Conservation (phyloP, 2,329 filamentous ascomycete genomes). For the Claviceps monticola region DNA sequence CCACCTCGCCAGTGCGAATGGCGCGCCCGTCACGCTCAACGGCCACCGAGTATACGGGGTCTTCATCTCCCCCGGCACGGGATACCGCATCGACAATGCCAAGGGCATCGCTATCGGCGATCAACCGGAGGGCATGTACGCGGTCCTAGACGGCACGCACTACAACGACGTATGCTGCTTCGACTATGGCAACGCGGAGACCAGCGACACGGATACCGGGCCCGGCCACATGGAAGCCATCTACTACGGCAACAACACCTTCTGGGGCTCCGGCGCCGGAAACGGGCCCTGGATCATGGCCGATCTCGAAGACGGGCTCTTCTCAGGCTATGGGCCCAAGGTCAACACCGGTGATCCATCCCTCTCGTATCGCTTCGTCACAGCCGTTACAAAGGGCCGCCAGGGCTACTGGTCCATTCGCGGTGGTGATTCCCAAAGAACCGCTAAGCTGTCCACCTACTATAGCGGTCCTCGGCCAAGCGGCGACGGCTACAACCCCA, state of each 20-base stretch:
- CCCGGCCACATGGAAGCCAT: conserved; percentile 57
- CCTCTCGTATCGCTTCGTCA: conserved; percentile 41
- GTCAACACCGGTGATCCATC: conserved; percentile 39
- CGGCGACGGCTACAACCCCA: conserved; percentile 33
- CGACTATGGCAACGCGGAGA: conserved; percentile 45
- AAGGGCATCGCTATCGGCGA: conserved; percentile 41
- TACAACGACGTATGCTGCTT: conserved; percentile 44
- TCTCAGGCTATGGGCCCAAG: conserved; percentile 34
- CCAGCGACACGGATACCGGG: conserved; percentile 37
- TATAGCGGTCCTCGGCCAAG: conserved; percentile 42
- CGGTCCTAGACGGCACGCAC: conserved; percentile 44
- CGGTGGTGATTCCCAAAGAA: conserved; percentile 37
- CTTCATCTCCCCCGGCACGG: conserved; percentile 45
- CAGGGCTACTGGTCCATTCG: conserved; percentile 44
- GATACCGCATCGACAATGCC: conserved; percentile 45
- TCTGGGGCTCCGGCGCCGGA: conserved; percentile 43
- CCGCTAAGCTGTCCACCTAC: conserved; percentile 41
- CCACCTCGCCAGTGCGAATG: conserved; percentile 43
- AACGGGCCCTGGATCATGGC: conserved; percentile 55
- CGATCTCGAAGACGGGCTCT: conserved; percentile 53
- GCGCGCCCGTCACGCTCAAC: conserved; percentile 46
- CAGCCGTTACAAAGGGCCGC: conserved; percentile 40
- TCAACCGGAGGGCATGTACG: conserved; percentile 44
- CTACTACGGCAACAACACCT: conserved; percentile 42
- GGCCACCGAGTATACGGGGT: conserved; percentile 51